phyloP scores from a whole-genome alignment of 2,329 filamentous ascomycete species.

The Fusarium nanum region DNA sequence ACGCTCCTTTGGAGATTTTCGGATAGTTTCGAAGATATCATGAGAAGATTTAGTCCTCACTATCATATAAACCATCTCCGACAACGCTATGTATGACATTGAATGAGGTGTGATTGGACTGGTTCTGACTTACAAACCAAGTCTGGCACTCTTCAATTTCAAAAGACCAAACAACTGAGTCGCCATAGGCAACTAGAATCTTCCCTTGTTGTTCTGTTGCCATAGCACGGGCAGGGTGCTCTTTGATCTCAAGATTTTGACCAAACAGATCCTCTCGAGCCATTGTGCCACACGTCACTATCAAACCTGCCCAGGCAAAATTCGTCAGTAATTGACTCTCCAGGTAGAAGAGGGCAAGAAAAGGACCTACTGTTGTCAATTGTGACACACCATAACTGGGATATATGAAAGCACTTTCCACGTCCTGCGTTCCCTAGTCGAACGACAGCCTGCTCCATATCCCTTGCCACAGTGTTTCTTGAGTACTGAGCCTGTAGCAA shows the following conservation, averaged over 20 bases:
- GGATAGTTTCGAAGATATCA: neutral
- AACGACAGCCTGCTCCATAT: constrained; percentile 61
- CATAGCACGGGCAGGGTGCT: constrained; percentile 45
- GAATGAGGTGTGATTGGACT: neutral
- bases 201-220: constrained; percentile 30
- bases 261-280: constrained; percentile 49
- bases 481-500: constrained; percentile 59
- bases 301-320: constrained; percentile 43
- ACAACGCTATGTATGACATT: neutral
- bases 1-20: neutral
- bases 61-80: neutral
- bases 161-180: constrained; percentile 54
- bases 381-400: constrained; percentile 61
- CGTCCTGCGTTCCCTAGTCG: constrained; percentile 50
- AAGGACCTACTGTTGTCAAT: constrained; percentile 56
- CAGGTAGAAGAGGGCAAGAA: neutral
- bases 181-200: constrained; percentile 52
- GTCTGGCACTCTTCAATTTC: constrained; percentile 55
- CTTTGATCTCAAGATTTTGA: constrained; percentile 48
- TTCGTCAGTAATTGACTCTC: neutral
- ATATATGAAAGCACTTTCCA: constrained; percentile 59
- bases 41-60: neutral
- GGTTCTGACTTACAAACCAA: constrained; percentile 56
- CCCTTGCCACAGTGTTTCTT: constrained; percentile 52
- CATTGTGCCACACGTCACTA: constrained; percentile 58